These are phyloP conservation scores for Scopulariopsis brevicaulis DNA, from an alignment of 2,329 filamentous ascomycete genomes.

Conservation along the genomic window DNA sequence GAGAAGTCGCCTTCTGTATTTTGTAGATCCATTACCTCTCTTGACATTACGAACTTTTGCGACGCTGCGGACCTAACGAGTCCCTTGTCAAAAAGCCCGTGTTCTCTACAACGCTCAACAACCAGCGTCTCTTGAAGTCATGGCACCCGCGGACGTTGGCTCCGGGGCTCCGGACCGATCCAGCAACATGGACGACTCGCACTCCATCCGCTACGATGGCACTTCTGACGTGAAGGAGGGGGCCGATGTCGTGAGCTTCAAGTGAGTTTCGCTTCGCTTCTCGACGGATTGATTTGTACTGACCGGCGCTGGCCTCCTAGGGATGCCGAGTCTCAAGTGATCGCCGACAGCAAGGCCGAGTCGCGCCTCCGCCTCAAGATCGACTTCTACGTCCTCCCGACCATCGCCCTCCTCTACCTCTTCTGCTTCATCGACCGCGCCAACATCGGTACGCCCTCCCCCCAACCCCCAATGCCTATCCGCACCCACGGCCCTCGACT, in stretches of 20 bases:
- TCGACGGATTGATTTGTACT: background rate
- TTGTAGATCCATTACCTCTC: too few relatives aligned
- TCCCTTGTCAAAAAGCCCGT: too few relatives aligned
- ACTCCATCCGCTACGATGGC: background rate
- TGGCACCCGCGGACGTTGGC: background rate
- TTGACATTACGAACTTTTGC: too few relatives aligned
- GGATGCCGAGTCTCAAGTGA: too few relatives aligned
- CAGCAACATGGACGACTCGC: background rate
- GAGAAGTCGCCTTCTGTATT: too few relatives aligned
- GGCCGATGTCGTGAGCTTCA: background rate
- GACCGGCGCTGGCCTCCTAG: background rate
- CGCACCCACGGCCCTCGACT: conserved; percentile 60
- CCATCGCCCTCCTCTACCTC: conserved; percentile 53
- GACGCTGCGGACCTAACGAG: too few relatives aligned
- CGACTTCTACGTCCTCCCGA: conserved; percentile 54
- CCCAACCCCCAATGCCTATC: conserved; percentile 40
- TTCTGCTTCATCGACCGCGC: conserved; percentile 69
- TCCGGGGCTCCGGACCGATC: background rate
- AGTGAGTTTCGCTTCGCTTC: background rate
- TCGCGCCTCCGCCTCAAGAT: conserved; percentile 50
- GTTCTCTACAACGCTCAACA: background rate
- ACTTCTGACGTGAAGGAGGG: background rate
- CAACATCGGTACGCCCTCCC: conserved; percentile 49
- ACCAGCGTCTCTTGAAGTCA: background rate
- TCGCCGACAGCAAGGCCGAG: background rate